A percentile compares a stretch with the other conserved stretches of the same genome.
phyloP scores from a whole-genome alignment of 768 basidiomycete genomes.

The Epithele typhae region DNA sequence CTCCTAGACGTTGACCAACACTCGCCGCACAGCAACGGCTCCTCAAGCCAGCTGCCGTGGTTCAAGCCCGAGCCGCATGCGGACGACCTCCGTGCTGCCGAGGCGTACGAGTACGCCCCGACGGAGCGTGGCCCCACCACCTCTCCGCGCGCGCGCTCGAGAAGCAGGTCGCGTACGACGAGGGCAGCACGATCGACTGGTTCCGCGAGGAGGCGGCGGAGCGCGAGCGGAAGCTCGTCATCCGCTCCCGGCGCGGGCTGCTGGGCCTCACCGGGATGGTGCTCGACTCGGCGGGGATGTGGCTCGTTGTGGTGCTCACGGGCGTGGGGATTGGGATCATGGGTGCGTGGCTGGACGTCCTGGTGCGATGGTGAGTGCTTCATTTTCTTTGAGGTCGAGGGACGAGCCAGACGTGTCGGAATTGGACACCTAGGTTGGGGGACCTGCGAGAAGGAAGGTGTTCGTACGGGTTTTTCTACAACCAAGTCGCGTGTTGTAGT shows the following conservation, averaged over 20 bases:
- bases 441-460: slow-evolving; percentile 70
- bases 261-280: slow-evolving; percentile 52
- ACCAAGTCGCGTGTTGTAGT: slow-evolving; percentile 66
- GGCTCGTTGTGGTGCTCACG: slow-evolving; percentile 64
- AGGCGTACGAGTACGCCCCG: slow-evolving; percentile 21
- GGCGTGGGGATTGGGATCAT: slow-evolving; percentile 64
- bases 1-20: too few species aligned
- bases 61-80: slow-evolving; percentile 3
- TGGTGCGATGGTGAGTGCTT: slow-evolving; percentile 61
- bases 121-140: slow-evolving; percentile 1
- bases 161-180: slow-evolving; percentile 35
- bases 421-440: slow-evolving; percentile 45
- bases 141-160: not conserved
- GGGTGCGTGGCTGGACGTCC: slow-evolving; percentile 69
- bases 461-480: slow-evolving; percentile 66
- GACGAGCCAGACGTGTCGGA: not conserved
- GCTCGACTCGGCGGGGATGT: slow-evolving; percentile 54
- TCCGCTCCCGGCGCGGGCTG: slow-evolving; percentile 49
- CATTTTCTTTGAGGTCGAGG: not conserved
- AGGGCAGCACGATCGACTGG: slow-evolving; percentile 68
- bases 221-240: slow-evolving; percentile 47
- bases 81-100: slow-evolving; percentile 13
- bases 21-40: slow-evolving; percentile 9
- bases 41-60: slow-evolving; percentile 11
- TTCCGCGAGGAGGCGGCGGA: slow-evolving; percentile 60